phyloP scores from a whole-genome alignment of 2,329 filamentous ascomycete species.

The Verticillium zaregamsianum region DNA sequence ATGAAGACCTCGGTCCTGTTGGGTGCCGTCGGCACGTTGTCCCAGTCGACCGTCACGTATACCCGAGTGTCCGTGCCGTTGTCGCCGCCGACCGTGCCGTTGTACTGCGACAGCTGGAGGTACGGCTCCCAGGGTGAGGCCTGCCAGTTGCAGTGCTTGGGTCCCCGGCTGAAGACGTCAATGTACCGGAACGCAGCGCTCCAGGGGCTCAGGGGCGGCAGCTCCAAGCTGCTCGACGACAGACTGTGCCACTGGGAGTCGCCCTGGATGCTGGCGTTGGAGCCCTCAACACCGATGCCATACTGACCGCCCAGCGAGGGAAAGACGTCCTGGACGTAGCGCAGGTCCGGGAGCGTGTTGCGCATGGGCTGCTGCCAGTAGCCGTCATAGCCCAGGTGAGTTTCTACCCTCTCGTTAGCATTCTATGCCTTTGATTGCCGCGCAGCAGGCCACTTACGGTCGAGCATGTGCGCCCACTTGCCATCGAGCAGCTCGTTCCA shows the following conservation, averaged over 20 bases:
- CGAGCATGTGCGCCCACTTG: conserved; percentile 60
- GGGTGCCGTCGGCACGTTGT: conserved; percentile 49
- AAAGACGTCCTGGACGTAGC: conserved; percentile 55
- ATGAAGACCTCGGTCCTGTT: conserved; percentile 44
- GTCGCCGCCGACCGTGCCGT: conserved; percentile 43
- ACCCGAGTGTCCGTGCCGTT: conserved; percentile 50
- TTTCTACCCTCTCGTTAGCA: conserved; percentile 27
- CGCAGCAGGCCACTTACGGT: conserved; percentile 34
- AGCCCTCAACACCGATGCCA: conserved; percentile 60
- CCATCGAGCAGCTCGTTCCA: conserved; percentile 57
- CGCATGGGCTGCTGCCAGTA: conserved; percentile 71
- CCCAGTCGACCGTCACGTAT: conserved; percentile 51
- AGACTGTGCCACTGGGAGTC: conserved; percentile 45
- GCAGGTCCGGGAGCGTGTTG: conserved; percentile 58
- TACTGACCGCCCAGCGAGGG: conserved; percentile 58
- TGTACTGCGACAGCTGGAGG: conserved; percentile 45
- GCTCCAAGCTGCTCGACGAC: conserved; percentile 45
- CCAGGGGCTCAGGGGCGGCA: conserved; percentile 56
- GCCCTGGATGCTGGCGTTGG: conserved; percentile 63
- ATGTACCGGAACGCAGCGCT: conserved; percentile 54
- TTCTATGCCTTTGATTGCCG: accelerated
- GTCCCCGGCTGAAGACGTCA: conserved; percentile 59
- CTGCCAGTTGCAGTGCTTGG: conserved; percentile 46
- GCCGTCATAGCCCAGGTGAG: conserved; percentile 49
- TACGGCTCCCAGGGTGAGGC: conserved; percentile 44